These are phyloP conservation scores for Solanum chiquidenum DNA, from an alignment of 257 asterid species.

Conservation along the genomic window DNA sequence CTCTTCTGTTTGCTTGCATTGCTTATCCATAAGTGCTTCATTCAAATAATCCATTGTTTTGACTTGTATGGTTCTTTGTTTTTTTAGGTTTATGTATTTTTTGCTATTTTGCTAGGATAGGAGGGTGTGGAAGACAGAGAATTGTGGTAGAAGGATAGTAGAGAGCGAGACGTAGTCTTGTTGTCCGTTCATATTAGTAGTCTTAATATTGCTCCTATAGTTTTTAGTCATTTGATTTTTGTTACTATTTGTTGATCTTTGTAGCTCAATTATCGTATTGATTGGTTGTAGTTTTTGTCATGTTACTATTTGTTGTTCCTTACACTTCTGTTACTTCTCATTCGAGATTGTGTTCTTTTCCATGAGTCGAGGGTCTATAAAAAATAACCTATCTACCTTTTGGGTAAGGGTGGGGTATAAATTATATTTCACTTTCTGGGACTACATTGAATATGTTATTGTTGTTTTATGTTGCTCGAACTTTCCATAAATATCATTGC, in stretches of 20 bases:
- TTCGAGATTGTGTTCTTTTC: background rate
- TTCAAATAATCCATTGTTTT: background rate
- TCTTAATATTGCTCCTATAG: no score
- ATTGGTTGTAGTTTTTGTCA: background rate
- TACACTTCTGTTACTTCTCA: background rate
- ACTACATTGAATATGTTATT: background rate
- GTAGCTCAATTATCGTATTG: background rate
- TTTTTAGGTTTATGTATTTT: background rate
- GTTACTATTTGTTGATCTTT: background rate
- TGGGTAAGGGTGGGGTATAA: background rate
- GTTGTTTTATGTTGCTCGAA: background rate
- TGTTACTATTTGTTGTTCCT: background rate
- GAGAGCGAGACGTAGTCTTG: background rate
- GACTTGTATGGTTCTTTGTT: background rate
- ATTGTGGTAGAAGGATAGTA: background rate
- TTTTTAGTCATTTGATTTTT: background rate
- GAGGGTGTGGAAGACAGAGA: background rate
- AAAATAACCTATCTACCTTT: background rate
- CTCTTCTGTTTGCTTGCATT: background rate
- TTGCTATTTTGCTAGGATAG: background rate
- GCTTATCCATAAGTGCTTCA: background rate
- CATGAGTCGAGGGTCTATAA: background rate
- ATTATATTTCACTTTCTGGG: no score
- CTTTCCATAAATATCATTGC: background rate
- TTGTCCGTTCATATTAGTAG: background rate